Percentiles rank a stretch among this genome's conserved stretches.
These are phyloP conservation scores for Botryotinia calthae DNA, from an alignment of 2,329 filamentous ascomycete genomes.

Conservation along the genomic window DNA sequence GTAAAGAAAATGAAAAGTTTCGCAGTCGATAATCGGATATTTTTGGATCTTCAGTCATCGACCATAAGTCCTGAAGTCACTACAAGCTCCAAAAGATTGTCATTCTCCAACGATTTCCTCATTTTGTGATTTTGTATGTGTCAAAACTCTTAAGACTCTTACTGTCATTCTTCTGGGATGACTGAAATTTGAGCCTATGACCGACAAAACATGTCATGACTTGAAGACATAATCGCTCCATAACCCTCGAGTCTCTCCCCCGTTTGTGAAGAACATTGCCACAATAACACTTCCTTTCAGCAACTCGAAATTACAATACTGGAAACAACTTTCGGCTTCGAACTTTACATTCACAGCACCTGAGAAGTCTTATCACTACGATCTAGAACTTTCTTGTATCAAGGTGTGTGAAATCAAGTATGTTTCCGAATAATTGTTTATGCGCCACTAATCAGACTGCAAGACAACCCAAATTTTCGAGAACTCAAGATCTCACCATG, in stretches of 20 bases:
- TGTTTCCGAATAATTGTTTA: too few species aligned
- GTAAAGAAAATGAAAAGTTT: too few species aligned
- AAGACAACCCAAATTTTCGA: neutral
- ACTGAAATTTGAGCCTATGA: neutral
- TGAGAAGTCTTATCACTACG: too few species aligned
- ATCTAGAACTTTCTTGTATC: neutral
- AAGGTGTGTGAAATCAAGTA: neutral
- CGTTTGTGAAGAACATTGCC: neutral
- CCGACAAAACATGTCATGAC: neutral
- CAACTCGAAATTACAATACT: neutral
- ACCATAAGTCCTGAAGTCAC: neutral
- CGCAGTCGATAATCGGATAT: too few species aligned
- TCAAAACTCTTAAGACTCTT: neutral
- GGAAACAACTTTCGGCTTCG: neutral
- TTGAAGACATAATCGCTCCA: neutral
- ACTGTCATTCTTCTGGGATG: neutral
- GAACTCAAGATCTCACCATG: neutral
- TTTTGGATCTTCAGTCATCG: neutral
- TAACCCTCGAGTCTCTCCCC: neutral
- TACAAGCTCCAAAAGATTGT: neutral
- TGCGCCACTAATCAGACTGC: neutral
- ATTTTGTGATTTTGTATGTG: neutral
- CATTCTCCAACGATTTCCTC: neutral
- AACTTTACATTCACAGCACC: fast-evolving
- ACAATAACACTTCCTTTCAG: neutral